These are phyloP conservation scores for Panus rudis DNA, from an alignment of 768 basidiomycete species.

Conservation along the genomic window DNA sequence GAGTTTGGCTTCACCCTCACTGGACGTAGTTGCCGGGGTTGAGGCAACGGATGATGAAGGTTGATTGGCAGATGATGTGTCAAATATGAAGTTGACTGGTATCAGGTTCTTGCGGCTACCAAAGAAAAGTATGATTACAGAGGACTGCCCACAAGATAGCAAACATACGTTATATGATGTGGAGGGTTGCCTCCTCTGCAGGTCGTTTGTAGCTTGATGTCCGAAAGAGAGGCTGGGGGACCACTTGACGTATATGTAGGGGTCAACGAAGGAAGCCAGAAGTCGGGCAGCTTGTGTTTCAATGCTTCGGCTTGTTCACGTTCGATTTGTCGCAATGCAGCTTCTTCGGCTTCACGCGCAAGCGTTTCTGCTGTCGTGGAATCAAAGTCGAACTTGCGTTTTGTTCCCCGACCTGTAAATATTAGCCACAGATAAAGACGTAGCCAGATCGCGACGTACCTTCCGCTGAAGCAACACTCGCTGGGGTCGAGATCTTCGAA, in stretches of 20 bases:
- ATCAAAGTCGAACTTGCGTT: constrained; percentile 86
- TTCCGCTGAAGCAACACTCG: constrained; percentile 32
- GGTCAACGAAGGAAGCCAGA: constrained; percentile 93
- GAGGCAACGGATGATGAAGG: constrained; percentile 25
- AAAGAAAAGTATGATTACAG: background rate
- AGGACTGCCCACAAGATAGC: background rate
- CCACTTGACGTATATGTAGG: constrained; percentile 67
- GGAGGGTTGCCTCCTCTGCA: constrained; percentile 77
- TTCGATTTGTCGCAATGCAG: constrained; percentile 76
- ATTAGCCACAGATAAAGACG: constrained; percentile 22
- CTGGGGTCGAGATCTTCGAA: constrained; percentile 33
- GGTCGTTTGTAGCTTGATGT: constrained; percentile 82
- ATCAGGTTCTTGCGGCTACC: constrained; percentile 75
- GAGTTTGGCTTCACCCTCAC: constrained; percentile 23
- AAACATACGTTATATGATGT: constrained; percentile 69
- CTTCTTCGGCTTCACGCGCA: constrained; percentile 80
- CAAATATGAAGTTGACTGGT: constrained; percentile 72
- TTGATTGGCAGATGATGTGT: constrained; percentile 23
- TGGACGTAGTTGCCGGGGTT: constrained; percentile 30
- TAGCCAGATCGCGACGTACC: too few relatives aligned
- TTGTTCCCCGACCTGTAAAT: constrained; percentile 47
- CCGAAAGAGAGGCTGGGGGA: constrained; percentile 58
- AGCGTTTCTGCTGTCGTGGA: constrained; percentile 61
- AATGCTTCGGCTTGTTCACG: constrained; percentile 79
- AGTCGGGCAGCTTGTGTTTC: constrained; percentile 88